phyloP scores from a whole-genome alignment of 352 stramenopile species.

The Phytophthora pini region DNA sequence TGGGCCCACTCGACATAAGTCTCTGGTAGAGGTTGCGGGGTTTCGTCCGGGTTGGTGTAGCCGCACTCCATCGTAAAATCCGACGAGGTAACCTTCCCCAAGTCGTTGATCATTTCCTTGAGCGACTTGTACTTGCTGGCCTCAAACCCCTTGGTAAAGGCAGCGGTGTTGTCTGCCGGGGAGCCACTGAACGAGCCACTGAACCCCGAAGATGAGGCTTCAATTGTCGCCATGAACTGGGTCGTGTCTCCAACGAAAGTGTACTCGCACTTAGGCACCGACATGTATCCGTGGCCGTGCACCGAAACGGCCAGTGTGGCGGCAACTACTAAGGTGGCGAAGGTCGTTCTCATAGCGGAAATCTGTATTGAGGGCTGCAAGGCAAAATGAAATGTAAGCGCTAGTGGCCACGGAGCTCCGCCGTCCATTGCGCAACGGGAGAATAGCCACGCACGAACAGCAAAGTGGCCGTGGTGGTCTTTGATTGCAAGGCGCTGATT shows the following conservation, averaged over 20 bases:
- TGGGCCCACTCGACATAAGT: constrained; percentile 39
- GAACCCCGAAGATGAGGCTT: constrained; percentile 28
- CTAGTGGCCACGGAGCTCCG: background rate
- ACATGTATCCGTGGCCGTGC: constrained; percentile 39
- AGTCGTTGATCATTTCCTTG: constrained; percentile 30
- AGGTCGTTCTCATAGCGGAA: constrained; percentile 14
- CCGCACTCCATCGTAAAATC: constrained; percentile 26
- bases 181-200: constrained; percentile 31
- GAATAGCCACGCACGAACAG: constrained; percentile 22
- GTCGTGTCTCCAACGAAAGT: constrained; percentile 36
- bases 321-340: constrained; percentile 2
- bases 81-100: constrained; percentile 30
- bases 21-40: constrained; percentile 19
- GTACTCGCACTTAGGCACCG: constrained; percentile 29
- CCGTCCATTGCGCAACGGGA: background rate
- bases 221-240: constrained; percentile 41
- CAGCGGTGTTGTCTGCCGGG: constrained; percentile 32
- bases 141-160: constrained; percentile 39
- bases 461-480: constrained; percentile 10
- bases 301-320: constrained; percentile 15
- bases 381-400: constrained; percentile 17
- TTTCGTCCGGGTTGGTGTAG: constrained; percentile 31
- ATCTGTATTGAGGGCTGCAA: background rate
- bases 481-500: constrained; percentile 5
- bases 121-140: constrained; percentile 35